A percentile compares a stretch with the other conserved stretches of the same genome.
These are phyloP conservation scores for Phialemoniopsis sp. DNA, from an alignment of 2,329 filamentous ascomycete species.

Conservation along the genomic window DNA sequence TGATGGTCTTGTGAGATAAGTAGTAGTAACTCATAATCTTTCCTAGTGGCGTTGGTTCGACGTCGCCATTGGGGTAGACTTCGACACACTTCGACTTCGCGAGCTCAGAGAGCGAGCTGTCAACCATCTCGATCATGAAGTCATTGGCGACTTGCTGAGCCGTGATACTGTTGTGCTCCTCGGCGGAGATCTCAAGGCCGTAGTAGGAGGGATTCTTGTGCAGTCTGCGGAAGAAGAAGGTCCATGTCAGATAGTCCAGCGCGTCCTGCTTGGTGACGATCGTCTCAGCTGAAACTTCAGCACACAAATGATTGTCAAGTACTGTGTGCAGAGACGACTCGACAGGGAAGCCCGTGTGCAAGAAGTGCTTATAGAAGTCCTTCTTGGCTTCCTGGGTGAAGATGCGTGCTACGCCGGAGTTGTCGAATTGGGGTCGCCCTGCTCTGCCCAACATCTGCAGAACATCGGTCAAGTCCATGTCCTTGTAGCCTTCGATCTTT, in stretches of 20 bases:
- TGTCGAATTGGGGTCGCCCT: conserved; percentile 93
- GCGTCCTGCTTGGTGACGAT: conserved; percentile 95
- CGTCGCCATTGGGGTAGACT: conserved; percentile 79
- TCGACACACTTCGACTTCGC: conserved; percentile 80
- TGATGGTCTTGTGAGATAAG: conserved; percentile 89
- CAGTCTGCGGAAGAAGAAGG: conserved; percentile 94
- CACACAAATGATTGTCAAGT: conserved; percentile 92
- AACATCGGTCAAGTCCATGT: conserved; percentile 98
- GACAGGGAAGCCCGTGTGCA: conserved; percentile 96
- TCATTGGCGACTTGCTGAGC: conserved; percentile 88
- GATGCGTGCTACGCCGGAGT: conserved; percentile 91
- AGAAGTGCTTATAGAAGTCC: conserved; percentile 98
- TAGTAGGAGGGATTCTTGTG: conserved; percentile 99
- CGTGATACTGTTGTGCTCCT: conserved; percentile 83
- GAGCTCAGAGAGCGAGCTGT: conserved; percentile 78
- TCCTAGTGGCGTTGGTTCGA: conserved; percentile 85
- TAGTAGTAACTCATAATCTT: conserved; percentile 99
- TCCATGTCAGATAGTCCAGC: conserved; percentile 97
- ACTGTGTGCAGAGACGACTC: conserved; percentile 96
- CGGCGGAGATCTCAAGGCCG: conserved; percentile 85
- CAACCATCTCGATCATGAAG: conserved; percentile 91
- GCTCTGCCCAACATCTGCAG: conserved; percentile 96
- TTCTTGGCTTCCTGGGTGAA: conserved; percentile 98
- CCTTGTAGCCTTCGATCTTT: conserved; percentile 94
- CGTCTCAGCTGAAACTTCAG: conserved; percentile 90